Evolutionary conservation across 73 alveolate species (phyloP), one percentile per base, ranked within the genome.

Genomic region (Vitrella brassicaformis): DNA sequence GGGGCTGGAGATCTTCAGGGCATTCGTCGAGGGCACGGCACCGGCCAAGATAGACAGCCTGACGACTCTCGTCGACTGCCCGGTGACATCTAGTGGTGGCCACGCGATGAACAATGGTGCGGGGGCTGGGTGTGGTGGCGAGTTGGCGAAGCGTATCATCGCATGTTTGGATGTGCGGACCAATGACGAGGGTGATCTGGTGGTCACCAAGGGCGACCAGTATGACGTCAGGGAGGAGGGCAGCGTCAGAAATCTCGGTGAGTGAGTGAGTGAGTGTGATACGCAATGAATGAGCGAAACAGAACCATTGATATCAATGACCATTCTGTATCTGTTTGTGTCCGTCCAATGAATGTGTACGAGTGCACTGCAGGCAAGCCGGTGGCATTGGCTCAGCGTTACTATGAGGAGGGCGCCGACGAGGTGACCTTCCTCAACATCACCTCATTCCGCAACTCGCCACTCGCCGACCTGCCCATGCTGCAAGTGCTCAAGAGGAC

Each of bases 161-260:
- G 69, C 69, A 4, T 56, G 69, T n/a, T n/a, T 56, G 26, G 69
- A 56, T 56, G 69, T 56, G 28, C 47, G 79, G 31, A 26, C 84
- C 78, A 77, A 77, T 47, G 84, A 77, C 28, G 47, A 4, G 14
- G 84, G 84, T 0, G 84, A 77, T 72, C 70, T 77, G 30, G 84
- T 77, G 19, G 84, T 77, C 32, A 77, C 84, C 67, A 77, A 77
- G 67, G 84, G 47, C 28, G 8, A 10, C 30, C 70, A 67, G 71
- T 67, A 67, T 66, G 75, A 45, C 30, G 73, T 56, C 47, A 19
- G 71, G 47, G 84, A 77, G 68, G 70, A 68, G 47, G 72, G 80
- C 27, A 30, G 25, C 31, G 84, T 77, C 47, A 75, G 84, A 14
- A 77, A 77, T 22, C 72, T 31, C 25, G 84, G 84, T n/a, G n/a